A percentile compares a stretch with the other conserved stretches of the same genome.
Conservation (phyloP, 2,329 filamentous ascomycete genomes). For the Cytospora mali region DNA sequence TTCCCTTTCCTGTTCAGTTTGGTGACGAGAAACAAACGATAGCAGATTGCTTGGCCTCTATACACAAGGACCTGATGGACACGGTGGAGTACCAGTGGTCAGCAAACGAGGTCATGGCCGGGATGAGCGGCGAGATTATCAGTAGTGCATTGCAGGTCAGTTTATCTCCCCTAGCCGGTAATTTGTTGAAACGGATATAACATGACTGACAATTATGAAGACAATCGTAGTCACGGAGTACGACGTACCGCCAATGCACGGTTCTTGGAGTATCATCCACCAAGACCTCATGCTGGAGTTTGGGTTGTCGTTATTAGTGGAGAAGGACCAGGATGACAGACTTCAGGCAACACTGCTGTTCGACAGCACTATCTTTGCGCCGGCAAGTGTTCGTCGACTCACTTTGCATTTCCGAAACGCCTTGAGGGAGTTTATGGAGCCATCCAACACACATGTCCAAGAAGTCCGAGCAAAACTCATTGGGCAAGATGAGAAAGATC, state of each 20-base stretch:
- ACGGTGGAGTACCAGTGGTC: slow-evolving; percentile 12
- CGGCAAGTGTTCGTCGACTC: background rate
- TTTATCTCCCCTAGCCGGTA: too few species aligned
- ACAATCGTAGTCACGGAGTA: slow-evolving; percentile 6
- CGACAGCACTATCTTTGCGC: background rate
- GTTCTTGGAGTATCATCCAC: background rate
- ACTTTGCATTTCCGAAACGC: slow-evolving; percentile 2
- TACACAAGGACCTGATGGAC: background rate
- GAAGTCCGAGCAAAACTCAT: background rate
- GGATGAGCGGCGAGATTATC: slow-evolving; percentile 3
- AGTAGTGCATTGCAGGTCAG: slow-evolving; percentile 7
- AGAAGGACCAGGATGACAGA: slow-evolving; percentile 1
- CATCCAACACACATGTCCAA: background rate
- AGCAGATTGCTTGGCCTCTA: background rate
- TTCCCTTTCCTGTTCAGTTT: background rate
- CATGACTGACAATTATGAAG: background rate
- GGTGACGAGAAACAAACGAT: background rate
- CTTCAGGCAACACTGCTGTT: background rate
- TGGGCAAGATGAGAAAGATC: background rate
- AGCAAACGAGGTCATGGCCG: background rate
- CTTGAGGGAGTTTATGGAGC: background rate
- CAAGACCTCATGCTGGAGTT: slow-evolving; percentile 7
- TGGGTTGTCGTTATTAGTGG: background rate
- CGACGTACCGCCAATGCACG: slow-evolving; percentile 5
- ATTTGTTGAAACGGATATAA: background rate